A percentile compares a stretch with the other conserved stretches of the same genome.
phyloP scores from a whole-genome alignment of 768 basidiomycete genomes.

The Hericium alpestre region DNA sequence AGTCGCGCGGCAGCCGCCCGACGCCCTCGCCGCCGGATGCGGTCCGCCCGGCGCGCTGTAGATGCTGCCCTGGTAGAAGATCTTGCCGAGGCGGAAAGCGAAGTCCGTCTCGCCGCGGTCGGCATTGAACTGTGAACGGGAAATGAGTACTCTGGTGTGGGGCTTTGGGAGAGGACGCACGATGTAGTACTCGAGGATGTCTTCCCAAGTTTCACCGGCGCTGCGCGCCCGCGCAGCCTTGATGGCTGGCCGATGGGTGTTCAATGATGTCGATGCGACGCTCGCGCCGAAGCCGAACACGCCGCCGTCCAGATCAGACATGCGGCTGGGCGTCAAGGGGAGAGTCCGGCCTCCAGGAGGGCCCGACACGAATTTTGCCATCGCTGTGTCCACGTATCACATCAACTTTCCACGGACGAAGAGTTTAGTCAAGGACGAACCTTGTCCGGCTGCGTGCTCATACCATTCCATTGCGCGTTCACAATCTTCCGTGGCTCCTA shows the following conservation, averaged over 20 bases:
- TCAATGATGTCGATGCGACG: slow-evolving; percentile 78
- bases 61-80: slow-evolving; percentile 92
- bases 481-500: slow-evolving; percentile 84
- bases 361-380: slow-evolving; percentile 70
- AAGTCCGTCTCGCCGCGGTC: slow-evolving; percentile 85
- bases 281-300: slow-evolving; percentile 94
- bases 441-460: slow-evolving; percentile 77
- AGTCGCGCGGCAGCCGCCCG: slow-evolving; percentile 77
- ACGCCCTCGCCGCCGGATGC: slow-evolving; percentile 88
- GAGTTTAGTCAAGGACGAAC: slow-evolving; percentile 25
- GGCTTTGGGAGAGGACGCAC: slow-evolving; percentile 29
- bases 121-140: slow-evolving; percentile 68
- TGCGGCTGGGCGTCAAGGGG: slow-evolving; percentile 65
- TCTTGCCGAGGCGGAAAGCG: slow-evolving; percentile 87
- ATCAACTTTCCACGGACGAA: background rate
- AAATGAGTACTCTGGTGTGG: background rate
- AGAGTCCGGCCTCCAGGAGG: slow-evolving; percentile 87
- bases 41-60: slow-evolving; percentile 67
- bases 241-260: slow-evolving; percentile 62
- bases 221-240: slow-evolving; percentile 74
- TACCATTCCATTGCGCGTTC: slow-evolving; percentile 81
- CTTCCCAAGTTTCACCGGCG: slow-evolving; percentile 90
- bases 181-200: slow-evolving; percentile 85
- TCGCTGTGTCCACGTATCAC: slow-evolving; percentile 36
- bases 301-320: slow-evolving; percentile 88